These are phyloP conservation scores for Apiospora malaysiana DNA, from an alignment of 2,329 filamentous ascomycete species.

Conservation along the genomic window DNA sequence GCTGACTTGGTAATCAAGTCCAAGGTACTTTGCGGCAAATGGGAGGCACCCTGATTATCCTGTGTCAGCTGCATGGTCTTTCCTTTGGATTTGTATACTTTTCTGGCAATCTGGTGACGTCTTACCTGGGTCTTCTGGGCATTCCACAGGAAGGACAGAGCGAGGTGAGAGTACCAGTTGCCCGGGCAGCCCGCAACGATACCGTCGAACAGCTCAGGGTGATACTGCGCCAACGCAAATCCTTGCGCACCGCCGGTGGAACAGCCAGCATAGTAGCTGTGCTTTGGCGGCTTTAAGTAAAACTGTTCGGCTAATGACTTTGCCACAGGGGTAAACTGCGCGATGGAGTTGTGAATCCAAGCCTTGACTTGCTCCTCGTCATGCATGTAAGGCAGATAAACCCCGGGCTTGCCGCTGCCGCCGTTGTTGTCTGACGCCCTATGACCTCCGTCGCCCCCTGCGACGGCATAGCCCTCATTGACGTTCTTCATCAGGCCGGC, in stretches of 20 bases:
- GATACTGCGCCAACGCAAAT: constrained; percentile 46
- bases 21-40: constrained; percentile 35
- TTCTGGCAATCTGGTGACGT: neutral
- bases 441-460: constrained; percentile 34
- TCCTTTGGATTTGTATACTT: neutral
- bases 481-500: constrained; percentile 29
- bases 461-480: constrained; percentile 34
- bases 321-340: constrained; percentile 39
- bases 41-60: constrained; percentile 22
- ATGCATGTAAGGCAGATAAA: constrained; percentile 30
- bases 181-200: constrained; percentile 46
- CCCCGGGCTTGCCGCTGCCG: constrained; percentile 28
- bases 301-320: constrained; percentile 39
- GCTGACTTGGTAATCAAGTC: constrained; percentile 42
- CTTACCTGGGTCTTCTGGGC: constrained; percentile 29
- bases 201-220: constrained; percentile 49
- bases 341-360: constrained; percentile 46
- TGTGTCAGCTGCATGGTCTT: neutral
- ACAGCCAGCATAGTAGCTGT: constrained; percentile 48
- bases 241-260: constrained; percentile 49
- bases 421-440: constrained; percentile 28
- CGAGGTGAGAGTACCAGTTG: constrained; percentile 42
- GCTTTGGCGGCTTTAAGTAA: constrained; percentile 38
- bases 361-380: constrained; percentile 32
- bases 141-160: constrained; percentile 32